Evolutionary conservation across 805 yeast genomes (phyloP), one percentile per base, ranked within the genome.

Genomic region (Blastobotrys parvus): DNA sequence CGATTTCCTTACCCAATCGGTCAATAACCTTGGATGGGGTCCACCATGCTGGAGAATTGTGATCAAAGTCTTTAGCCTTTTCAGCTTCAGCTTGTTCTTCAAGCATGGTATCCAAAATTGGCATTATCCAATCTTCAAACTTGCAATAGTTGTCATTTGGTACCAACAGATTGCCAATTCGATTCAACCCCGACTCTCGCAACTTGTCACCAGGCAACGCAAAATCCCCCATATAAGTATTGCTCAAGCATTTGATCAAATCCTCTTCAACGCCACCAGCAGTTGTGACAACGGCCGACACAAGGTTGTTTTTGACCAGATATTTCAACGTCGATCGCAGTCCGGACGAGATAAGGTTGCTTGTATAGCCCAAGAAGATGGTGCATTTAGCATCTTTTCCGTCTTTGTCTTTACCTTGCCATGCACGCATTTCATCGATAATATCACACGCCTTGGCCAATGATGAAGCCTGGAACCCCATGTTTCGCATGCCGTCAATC

Each of bases 211-310:
- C 99, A 13, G 80, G 77, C 52, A 90, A 70, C 35, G 82, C 62
- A 63, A 88, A 92, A 40, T 88, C 97, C 42, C 98, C 97, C 72
- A 94, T 70, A 58, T 80, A 89, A 5, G 99, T 92, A 44, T 97
- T 96, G 2, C 97, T 98, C 44, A 92, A 71, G 61, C 95, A 88
- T 65, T 92, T 92, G 71, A 92, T 92, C 39, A 92, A 68, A 66
- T 92, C 99, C 68, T 92, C 99, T 63, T 92, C 99, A 48, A 92
- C 80, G 53, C 98, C 99, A 52, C 99, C 99, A 18, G 96, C 98
- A 49, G 90, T 76, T n/a, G 97, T 82, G 39, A 92, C 98, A 56
- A 92, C 78, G 15, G 94, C 97, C 55, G 88, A 82, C 36, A 92
- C 95, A 76, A 83, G 84, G 64, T 88, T 90, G 68, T 94, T 80